A percentile compares a stretch with the other conserved stretches of the same genome.
Conservation (phyloP, 768 basidiomycete genomes). For the Sarcomyxa edulis region DNA sequence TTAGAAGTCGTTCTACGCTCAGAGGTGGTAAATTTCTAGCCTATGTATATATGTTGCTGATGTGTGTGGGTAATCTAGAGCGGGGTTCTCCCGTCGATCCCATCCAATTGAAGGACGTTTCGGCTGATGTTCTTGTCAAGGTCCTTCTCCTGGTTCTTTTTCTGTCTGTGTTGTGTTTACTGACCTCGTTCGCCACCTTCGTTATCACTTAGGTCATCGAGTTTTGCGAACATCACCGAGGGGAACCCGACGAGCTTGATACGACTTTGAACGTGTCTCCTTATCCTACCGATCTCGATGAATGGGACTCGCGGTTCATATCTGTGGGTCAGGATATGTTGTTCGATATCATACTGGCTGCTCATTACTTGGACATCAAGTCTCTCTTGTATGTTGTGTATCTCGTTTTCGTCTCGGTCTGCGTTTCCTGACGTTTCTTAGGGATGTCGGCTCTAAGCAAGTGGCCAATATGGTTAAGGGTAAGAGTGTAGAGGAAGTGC, state of each 20-base stretch:
- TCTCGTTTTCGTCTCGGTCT: conserved; percentile 12
- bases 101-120: conserved; percentile 94
- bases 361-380: conserved; percentile 99
- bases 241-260: conserved; percentile 82
- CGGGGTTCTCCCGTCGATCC: conserved; percentile 91
- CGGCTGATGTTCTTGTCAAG: conserved; percentile 90
- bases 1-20: conserved; percentile 13
- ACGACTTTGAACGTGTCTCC: conserved; percentile 87
- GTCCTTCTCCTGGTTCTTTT: conserved; percentile 38
- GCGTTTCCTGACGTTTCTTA: conserved; percentile 23
- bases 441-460: conserved; percentile 97
- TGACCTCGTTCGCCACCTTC: not conserved
- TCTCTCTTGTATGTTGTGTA: conserved; percentile 74
- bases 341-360: conserved; percentile 98
- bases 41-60: conserved; percentile 78
- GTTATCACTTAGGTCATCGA: conserved; percentile 71
- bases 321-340: conserved; percentile 99
- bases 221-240: conserved; percentile 98
- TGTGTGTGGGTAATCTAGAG: too few relatives aligned
- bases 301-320: conserved; percentile 99
- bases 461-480: conserved; percentile 99
- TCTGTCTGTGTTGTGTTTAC: not conserved
- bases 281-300: conserved; percentile 94
- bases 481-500: conserved; percentile 98
- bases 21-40: conserved; percentile 11